Evolutionary conservation across 192 early-diverging fungal genomes (phyloP), one percentile per base, ranked within the genome.

Genomic region (Pilaira anomala): DNA sequence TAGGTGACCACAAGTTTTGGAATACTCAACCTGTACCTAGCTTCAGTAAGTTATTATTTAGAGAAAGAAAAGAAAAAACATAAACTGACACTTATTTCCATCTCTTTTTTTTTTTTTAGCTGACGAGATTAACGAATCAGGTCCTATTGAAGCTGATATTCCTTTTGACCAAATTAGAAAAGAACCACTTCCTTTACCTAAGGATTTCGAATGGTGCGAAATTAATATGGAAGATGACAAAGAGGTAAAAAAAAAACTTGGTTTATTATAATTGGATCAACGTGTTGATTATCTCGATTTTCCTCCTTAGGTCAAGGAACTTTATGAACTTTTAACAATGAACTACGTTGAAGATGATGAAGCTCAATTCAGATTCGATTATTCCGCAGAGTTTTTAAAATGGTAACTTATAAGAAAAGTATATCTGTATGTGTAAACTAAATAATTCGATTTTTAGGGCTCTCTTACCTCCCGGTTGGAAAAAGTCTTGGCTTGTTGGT

Each of bases 301-400:
- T 16, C 24, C 8, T 62, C 21, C 26, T 14, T 60, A 80, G 78
- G n/a, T 90, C 59, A 91, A 86, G 68, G 93, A 98, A 70, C 72
- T 97, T n/a, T 96, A 98, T 62, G 80, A 84, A 57, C 80, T 98
- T 30, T 83, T 99, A 66, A 86, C 88, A 11, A 72, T 88, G 41
- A 95, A 99, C 80, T 99, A 99, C 63, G 96, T 99, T 12, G 97
- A 99, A 75, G 97, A 98, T 61, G 86, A 91, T 49, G 95, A 96
- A 69, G 90, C 93, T 44, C 88, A 87, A 80, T 97, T 99, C 79
- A 86, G 97, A 25, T 99, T 99, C 69, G 93, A 94, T 67, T 99
- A 99, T 76, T 90, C 93, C 26, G 80, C 86, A 11, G 90, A 88
- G 28, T 97, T 99, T 67, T 78, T 99, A 53, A 85, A 88, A 67